Evolutionary conservation across 495 filamentous ascomycete genomes (phyloP), one percentile per base, ranked within the genome.

Genomic region (Xylaria cubensis): DNA sequence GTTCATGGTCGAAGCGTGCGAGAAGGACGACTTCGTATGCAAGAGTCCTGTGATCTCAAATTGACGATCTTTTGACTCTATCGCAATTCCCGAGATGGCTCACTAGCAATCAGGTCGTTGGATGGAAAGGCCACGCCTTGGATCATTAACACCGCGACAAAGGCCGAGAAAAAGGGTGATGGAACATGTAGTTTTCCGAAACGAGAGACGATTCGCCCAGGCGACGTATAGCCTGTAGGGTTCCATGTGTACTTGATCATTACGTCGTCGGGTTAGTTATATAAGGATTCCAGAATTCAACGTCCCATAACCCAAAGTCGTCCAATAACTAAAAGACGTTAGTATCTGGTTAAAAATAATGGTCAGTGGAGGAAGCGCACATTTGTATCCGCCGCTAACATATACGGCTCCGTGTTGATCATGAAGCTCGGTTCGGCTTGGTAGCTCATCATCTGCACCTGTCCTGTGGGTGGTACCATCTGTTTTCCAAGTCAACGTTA

Each of bases 1-100:
- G 70, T 85, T 79, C 74, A 69, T 85, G 79, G 80, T 86, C 41
- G 80, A 83, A 75, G 82, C 81, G 48, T 79, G 74, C 32, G 79
- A 81, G 74, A 78, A 74, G 48, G 76, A 72, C 26, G 75, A 73
- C 44, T 83, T 76, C 77, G 75, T 80, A 73, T 75, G 78, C 42
- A 80, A 67, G 61, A 77, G 81, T 65, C 77, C 82, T 58, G 82
- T 85, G 32, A 81, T 85, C 63, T 73, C 73, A n/a, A 82, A 82
- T 72, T 81, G 66, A 81, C 8, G 15, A 59, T 36, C 3, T 3
- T 50, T 51, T n/a, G 41, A 50, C 13, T n/a, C 26, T 19, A 42
- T 42, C 1, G 24, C 21, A 56, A 56, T 29, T 24, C 1, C 15
- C 13, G 19, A 19, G 41, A 41, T 44, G 41, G 29, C 19, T 9